Evolutionary conservation across 176 grass and related monocot species (phyloP).

Genomic region (Cocos nucifera): DNA sequence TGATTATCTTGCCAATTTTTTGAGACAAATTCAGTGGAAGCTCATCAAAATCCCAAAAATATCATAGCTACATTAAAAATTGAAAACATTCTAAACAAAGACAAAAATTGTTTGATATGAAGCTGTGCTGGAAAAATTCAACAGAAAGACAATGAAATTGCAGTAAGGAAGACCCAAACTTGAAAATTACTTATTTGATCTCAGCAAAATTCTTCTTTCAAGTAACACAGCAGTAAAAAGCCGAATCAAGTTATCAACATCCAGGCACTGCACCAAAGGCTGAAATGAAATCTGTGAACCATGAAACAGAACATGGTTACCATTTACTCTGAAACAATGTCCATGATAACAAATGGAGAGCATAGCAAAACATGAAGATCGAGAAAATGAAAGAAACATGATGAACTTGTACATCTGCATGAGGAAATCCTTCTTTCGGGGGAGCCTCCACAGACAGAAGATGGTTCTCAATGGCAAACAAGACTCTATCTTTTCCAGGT

Average conservation of each 20-base stretch:
- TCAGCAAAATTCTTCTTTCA: slow-evolving; percentile 98
- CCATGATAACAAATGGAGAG: slow-evolving; percentile 14
- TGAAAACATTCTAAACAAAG: too few relatives aligned
- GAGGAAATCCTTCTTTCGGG: slow-evolving; percentile 86
- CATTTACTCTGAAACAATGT: slow-evolving; percentile 10
- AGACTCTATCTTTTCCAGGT: slow-evolving; percentile 85
- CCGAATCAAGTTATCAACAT: slow-evolving; percentile 96
- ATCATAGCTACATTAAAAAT: too few relatives aligned
- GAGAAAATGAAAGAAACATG: slow-evolving; percentile 8
- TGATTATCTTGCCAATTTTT: too few relatives aligned
- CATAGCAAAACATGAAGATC: slow-evolving; percentile 12
- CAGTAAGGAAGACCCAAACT: slow-evolving; percentile 18
- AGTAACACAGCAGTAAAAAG: slow-evolving; percentile 96
- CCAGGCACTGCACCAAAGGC: slow-evolving; percentile 85
- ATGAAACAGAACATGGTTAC: slow-evolving; percentile 5
- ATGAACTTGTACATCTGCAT: slow-evolving; percentile 65
- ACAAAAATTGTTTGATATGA: too few relatives aligned
- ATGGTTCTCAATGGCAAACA: slow-evolving; percentile 90
- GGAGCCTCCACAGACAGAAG: slow-evolving; percentile 81
- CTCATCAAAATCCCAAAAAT: too few relatives aligned
- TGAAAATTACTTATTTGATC: slow-evolving; percentile 82
- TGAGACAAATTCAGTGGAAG: too few relatives aligned
- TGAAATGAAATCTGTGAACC: slow-evolving; percentile 91
- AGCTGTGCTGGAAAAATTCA: too few relatives aligned
- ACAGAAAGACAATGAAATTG: neutral